Evolutionary conservation across 208 protist species (phyloP).

Genomic region (Crithidia mellificae): DNA sequence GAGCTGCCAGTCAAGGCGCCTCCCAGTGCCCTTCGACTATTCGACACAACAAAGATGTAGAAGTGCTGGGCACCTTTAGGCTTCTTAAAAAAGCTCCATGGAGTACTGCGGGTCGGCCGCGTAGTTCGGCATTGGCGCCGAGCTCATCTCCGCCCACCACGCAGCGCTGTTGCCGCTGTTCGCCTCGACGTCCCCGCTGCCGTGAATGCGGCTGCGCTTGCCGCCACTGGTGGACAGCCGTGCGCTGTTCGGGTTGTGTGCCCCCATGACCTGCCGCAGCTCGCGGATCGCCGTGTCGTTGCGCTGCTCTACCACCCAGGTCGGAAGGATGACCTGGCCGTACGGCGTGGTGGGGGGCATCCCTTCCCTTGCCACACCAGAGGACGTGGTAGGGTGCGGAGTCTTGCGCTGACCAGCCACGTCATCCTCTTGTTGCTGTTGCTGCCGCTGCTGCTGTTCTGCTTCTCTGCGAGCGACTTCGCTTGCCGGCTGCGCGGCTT

Average conservation of each 20-base stretch:
- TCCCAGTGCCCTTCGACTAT: no score
- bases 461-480: no score
- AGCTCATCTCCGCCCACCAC: conserved; percentile 89
- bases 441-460: not conserved
- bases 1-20: no score
- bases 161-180: conserved; percentile 40
- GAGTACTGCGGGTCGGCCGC: conserved; percentile 88
- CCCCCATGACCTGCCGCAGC: conserved; percentile 83
- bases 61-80: not conserved
- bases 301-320: conserved; percentile 88
- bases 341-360: conserved; percentile 66
- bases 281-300: conserved; percentile 88
- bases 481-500: conserved; percentile 3
- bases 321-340: conserved; percentile 74
- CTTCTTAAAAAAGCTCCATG: conserved; percentile 84
- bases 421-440: conserved; percentile 13
- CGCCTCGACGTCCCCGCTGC: conserved; percentile 32
- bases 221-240: conserved; percentile 44
- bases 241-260: conserved; percentile 65
- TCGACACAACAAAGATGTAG: no score
- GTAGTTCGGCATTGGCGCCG: conserved; percentile 77
- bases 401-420: conserved; percentile 24
- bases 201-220: conserved; percentile 42
- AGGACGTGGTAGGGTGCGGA: conserved; percentile 15
- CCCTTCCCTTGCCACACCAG: conserved; percentile 31